phyloP scores from a whole-genome alignment of 108 stramenopile species.

The Seminavis robusta region DNA sequence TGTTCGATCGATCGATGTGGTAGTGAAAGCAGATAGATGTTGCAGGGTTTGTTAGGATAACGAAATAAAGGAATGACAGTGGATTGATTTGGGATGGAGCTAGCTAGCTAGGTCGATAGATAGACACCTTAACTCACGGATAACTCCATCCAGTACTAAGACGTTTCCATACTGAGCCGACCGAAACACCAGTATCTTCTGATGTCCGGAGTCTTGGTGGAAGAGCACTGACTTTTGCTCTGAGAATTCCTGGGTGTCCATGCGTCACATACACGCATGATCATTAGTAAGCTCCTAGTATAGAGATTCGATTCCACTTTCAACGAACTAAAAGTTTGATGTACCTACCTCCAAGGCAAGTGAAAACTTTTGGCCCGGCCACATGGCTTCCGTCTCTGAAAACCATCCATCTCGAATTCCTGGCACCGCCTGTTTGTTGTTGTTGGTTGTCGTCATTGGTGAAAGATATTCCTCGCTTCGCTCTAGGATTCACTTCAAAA shows the following conservation, averaged over 20 bases:
- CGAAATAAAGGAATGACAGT: background rate
- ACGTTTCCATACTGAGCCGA: constrained; percentile 82
- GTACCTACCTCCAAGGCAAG: constrained; percentile 39
- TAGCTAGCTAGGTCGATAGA: background rate
- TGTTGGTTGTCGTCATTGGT: too few relatives aligned
- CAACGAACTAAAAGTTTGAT: background rate
- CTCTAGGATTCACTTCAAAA: too few relatives aligned
- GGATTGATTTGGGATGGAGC: background rate
- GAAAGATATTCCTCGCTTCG: too few relatives aligned
- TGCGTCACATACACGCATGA: background rate
- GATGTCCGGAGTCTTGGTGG: constrained; percentile 48
- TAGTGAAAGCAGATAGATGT: background rate
- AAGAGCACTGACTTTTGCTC: constrained; percentile 28
- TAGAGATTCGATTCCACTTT: too few relatives aligned
- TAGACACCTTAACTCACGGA: constrained; percentile 21
- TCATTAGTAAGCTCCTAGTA: too few relatives aligned
- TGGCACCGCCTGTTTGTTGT: too few relatives aligned
- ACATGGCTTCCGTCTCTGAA: constrained; percentile 74
- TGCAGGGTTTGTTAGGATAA: background rate
- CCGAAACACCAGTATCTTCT: constrained; percentile 83
- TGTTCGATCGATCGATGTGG: background rate
- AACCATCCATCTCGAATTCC: constrained; percentile 78
- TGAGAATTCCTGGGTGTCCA: constrained; percentile 11
- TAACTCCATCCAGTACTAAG: constrained; percentile 57
- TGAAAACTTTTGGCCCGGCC: constrained; percentile 71